Percentiles rank a stretch among this genome's conserved stretches.
These are phyloP conservation scores for Rhodotorula sp. DNA, from an alignment of 1,284 basidiomycete species.

Conservation along the genomic window DNA sequence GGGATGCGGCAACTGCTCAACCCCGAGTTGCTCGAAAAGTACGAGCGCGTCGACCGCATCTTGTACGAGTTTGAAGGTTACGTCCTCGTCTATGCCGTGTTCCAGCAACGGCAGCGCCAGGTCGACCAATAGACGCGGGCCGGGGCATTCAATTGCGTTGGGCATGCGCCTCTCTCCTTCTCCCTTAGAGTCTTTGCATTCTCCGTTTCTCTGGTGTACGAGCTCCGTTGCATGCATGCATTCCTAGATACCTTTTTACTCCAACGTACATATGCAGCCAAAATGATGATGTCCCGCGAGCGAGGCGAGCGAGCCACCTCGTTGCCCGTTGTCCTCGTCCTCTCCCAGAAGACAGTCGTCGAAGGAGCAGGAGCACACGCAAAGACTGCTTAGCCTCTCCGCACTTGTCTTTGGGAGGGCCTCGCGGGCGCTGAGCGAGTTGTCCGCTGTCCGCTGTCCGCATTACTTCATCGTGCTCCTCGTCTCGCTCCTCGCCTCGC, in stretches of 20 bases:
- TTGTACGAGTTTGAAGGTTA: slow-evolving; percentile 97
- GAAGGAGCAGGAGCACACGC: too few relatives aligned
- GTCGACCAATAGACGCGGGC: neutral
- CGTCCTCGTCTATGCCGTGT: slow-evolving; percentile 58
- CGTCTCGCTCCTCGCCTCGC: too few relatives aligned
- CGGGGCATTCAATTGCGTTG: too few relatives aligned
- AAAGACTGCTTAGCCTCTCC: too few relatives aligned
- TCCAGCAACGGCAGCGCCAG: neutral
- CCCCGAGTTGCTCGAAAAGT: slow-evolving; percentile 48
- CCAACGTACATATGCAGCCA: too few relatives aligned
- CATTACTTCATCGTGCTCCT: neutral
- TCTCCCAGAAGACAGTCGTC: too few relatives aligned
- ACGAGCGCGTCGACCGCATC: slow-evolving; percentile 84
- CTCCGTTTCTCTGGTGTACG: neutral
- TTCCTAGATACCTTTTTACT: neutral
- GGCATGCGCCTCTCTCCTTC: neutral
- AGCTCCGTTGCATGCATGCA: neutral
- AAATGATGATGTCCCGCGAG: too few relatives aligned
- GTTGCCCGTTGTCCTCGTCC: too few relatives aligned
- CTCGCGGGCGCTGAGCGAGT: too few relatives aligned
- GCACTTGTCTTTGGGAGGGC: too few relatives aligned
- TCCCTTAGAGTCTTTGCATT: neutral
- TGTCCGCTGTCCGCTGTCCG: too few relatives aligned
- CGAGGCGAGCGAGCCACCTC: too few relatives aligned
- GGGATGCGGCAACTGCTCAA: slow-evolving; percentile 43